Evolutionary conservation across 257 asterid genomes (phyloP).

Genomic region (Solanum chiquidenum): DNA sequence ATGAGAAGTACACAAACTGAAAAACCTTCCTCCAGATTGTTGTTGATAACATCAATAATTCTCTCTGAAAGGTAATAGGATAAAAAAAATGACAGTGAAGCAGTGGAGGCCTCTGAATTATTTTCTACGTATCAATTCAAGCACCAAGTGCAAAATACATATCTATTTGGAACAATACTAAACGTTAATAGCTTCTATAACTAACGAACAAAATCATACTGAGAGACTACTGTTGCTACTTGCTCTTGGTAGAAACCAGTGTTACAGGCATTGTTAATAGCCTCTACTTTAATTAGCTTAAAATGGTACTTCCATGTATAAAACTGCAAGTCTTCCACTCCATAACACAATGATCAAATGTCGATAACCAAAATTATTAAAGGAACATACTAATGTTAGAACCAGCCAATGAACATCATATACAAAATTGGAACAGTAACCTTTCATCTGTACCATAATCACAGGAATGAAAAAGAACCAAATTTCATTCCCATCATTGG

Average conservation of each 20-base stretch:
- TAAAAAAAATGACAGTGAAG: background rate
- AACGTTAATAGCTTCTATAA: background rate
- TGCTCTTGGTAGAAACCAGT: background rate
- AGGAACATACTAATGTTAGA: background rate
- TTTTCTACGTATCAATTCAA: background rate
- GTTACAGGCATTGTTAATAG: background rate
- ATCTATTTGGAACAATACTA: background rate
- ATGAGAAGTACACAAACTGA: background rate
- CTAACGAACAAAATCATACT: background rate
- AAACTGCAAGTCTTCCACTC: background rate
- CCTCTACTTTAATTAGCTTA: background rate
- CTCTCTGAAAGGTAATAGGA: background rate
- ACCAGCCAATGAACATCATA: background rate
- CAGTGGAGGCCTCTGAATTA: background rate
- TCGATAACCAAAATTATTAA: background rate
- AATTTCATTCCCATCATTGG: constrained; percentile 9
- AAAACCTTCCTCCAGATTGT: background rate
- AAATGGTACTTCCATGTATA: background rate
- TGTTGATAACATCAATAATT: background rate
- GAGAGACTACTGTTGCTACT: background rate
- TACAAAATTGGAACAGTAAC: constrained; percentile 1
- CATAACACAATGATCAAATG: background rate
- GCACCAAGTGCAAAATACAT: background rate
- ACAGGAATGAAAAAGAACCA: constrained; percentile 5
- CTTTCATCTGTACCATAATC: constrained; percentile 6